phyloP scores from a whole-genome alignment of 2,329 filamentous ascomycete genomes.

The Neophaeococcomyces mojaviensis region DNA sequence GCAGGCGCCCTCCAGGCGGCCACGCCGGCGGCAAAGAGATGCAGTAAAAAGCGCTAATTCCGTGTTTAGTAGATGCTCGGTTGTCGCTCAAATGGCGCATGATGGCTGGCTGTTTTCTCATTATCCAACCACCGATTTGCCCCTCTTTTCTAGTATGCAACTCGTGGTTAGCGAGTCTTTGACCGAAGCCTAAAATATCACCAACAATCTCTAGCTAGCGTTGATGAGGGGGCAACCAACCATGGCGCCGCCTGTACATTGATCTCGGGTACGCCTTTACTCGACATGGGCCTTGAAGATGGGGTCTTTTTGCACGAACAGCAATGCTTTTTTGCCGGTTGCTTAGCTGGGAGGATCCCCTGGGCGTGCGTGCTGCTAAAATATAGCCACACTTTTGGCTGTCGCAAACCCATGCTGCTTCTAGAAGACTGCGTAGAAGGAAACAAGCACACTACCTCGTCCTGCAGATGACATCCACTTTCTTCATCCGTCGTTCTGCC shows the following conservation, averaged over 20 bases:
- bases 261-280: constrained; percentile 5
- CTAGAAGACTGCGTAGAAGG: constrained; percentile 10
- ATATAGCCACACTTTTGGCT: too few species aligned
- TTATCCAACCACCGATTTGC: not conserved
- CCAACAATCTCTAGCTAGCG: not conserved
- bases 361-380: too few species aligned
- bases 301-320: not conserved
- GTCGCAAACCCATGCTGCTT: constrained; percentile 2
- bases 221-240: not conserved
- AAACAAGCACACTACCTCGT: constrained; percentile 1
- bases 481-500: not conserved
- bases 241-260: not conserved
- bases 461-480: not conserved
- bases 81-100: not conserved
- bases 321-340: too few species aligned
- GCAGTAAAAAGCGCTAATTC: not conserved
- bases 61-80: not conserved
- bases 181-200: not conserved
- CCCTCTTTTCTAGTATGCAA: not conserved
- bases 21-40: not conserved
- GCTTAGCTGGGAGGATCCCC: too few species aligned
- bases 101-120: not conserved
- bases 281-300: constrained; percentile 1
- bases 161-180: not conserved
- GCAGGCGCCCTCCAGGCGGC: constrained; percentile 4